phyloP scores from a whole-genome alignment of 2,329 filamentous ascomycete genomes.

The Amesomyces nigricolor region DNA sequence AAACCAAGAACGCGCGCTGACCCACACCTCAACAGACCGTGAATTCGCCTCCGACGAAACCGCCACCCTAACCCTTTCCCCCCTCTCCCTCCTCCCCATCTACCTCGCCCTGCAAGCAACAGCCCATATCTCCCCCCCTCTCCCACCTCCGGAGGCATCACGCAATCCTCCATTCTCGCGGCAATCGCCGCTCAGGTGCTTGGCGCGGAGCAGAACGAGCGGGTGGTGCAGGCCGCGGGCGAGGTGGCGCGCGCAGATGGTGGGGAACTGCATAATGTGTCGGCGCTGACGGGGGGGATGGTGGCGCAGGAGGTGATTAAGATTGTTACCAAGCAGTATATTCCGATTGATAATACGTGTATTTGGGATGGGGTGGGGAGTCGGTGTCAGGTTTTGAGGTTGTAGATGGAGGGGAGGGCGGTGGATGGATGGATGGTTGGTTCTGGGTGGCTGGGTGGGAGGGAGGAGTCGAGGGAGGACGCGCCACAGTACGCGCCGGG shows the following conservation, averaged over 20 bases:
- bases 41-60: slow-evolving; percentile 52
- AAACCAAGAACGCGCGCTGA: slow-evolving; percentile 18
- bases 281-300: slow-evolving; percentile 81
- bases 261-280: slow-evolving; percentile 88
- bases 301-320: slow-evolving; percentile 98
- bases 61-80: slow-evolving; percentile 44
- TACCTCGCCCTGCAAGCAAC: slow-evolving; percentile 61
- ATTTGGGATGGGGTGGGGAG: slow-evolving; percentile 64
- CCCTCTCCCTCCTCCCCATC: slow-evolving; percentile 59
- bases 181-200: slow-evolving; percentile 40
- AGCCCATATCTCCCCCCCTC: slow-evolving; percentile 41
- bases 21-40: slow-evolving; percentile 38
- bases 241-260: slow-evolving; percentile 73
- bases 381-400: slow-evolving; percentile 52
- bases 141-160: slow-evolving; percentile 37
- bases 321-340: slow-evolving; percentile 67
- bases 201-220: slow-evolving; percentile 44
- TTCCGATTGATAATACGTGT: slow-evolving; percentile 65
- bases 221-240: slow-evolving; percentile 49
- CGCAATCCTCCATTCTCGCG: slow-evolving; percentile 50
- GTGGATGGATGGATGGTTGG: neutral
- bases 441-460: neutral
- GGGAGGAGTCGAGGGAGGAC: neutral
- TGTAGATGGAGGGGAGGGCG: slow-evolving; percentile 34
- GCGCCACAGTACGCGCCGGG: neutral